Conservation (phyloP, 495 filamentous ascomycete genomes). For the Acidiella bohemica region DNA sequence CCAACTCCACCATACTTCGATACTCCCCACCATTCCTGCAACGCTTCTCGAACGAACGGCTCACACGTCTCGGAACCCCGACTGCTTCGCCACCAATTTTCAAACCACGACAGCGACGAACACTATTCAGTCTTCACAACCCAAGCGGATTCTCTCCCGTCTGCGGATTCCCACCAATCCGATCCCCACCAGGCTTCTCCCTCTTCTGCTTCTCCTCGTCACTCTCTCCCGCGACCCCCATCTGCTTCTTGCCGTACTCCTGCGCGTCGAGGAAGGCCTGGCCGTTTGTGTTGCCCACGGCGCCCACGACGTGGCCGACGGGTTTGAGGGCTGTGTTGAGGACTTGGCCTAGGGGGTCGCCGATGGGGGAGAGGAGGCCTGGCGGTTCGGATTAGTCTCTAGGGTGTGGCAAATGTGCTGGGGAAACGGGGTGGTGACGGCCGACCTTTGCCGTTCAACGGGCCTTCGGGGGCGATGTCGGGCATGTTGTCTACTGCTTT, state of each 20-base stretch:
- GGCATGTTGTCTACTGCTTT: conserved; percentile 3
- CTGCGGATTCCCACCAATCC: conserved; percentile 16
- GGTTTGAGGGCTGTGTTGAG: conserved; percentile 20
- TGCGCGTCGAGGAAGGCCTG: conserved; percentile 3
- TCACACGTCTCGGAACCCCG: too few species aligned
- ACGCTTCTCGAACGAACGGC: too few species aligned
- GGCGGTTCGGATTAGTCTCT: neutral
- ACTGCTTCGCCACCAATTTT: too few species aligned
- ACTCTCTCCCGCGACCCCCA: neutral
- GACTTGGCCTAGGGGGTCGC: conserved; percentile 18
- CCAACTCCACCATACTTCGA: too few species aligned
- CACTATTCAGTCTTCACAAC: too few species aligned
- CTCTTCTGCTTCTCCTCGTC: conserved; percentile 2
- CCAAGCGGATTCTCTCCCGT: conserved; percentile 16
- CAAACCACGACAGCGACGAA: too few species aligned
- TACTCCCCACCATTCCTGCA: too few species aligned
- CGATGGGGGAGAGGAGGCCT: conserved; percentile 17
- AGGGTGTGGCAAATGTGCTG: neutral
- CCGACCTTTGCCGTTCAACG: neutral
- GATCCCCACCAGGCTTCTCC: conserved; percentile 9
- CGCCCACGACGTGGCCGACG: conserved; percentile 5
- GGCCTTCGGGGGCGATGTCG: conserved; percentile 4
- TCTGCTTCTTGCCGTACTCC: conserved; percentile 1
- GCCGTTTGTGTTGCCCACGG: conserved; percentile 1
- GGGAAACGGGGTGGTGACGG: neutral